Evolutionary conservation across 2,329 filamentous ascomycete genomes (phyloP).

Genomic region (Cytospora mali): DNA sequence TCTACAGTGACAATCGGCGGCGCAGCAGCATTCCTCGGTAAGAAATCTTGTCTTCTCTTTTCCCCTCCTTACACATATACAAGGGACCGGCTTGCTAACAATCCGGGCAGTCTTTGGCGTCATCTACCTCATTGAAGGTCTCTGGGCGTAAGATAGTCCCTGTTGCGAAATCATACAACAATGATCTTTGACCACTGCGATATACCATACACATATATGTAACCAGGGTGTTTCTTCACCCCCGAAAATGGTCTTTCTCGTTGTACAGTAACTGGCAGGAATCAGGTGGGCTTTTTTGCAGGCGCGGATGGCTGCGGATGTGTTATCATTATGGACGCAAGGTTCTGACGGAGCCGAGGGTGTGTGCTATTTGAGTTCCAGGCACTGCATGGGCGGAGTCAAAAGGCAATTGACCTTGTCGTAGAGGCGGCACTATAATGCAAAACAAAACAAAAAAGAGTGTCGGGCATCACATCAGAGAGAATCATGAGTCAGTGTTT

Average conservation of each 20-base stretch:
- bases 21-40: slow-evolving; percentile 76
- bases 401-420: background rate
- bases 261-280: slow-evolving; percentile 11
- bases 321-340: background rate
- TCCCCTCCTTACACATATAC: background rate
- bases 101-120: slow-evolving; percentile 68
- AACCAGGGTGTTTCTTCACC: background rate
- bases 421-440: background rate
- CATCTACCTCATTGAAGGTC: slow-evolving; percentile 85
- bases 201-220: slow-evolving; percentile 8
- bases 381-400: slow-evolving; percentile 24
- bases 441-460: background rate
- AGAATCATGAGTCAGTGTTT: background rate
- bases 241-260: background rate
- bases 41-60: background rate
- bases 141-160: slow-evolving; percentile 51
- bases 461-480: background rate
- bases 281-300: slow-evolving; percentile 2
- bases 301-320: background rate
- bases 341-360: background rate
- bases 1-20: slow-evolving; percentile 86
- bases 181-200: background rate
- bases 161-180: background rate
- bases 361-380: background rate
- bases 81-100: background rate